phyloP scores from a whole-genome alignment of 495 filamentous ascomycete genomes.

The Thermothielavioides terrestris region DNA sequence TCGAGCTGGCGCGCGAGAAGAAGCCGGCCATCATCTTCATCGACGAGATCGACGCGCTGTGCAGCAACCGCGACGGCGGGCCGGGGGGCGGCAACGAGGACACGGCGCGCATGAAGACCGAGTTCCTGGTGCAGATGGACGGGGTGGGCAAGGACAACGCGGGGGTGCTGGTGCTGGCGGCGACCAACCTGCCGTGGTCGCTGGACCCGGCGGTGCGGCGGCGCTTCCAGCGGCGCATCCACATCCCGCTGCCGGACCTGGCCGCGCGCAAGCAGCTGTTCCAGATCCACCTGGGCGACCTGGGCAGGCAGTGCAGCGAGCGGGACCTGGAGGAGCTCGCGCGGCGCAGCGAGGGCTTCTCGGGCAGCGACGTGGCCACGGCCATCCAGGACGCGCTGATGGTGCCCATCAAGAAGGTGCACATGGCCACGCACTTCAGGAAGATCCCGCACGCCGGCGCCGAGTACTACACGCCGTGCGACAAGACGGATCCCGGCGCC shows the following conservation, averaged over 20 bases:
- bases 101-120: slow-evolving; percentile 87
- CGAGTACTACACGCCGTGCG: slow-evolving; percentile 72
- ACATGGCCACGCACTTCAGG: slow-evolving; percentile 90
- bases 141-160: slow-evolving; percentile 72
- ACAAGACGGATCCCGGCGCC: slow-evolving; percentile 67
- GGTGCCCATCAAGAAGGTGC: slow-evolving; percentile 86
- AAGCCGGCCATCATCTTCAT: slow-evolving; percentile 96
- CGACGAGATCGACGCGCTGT: slow-evolving; percentile 94
- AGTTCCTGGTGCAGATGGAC: slow-evolving; percentile 96
- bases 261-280: slow-evolving; percentile 86
- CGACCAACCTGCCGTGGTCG: slow-evolving; percentile 96
- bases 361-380: slow-evolving; percentile 89
- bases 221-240: slow-evolving; percentile 84
- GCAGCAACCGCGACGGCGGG: slow-evolving; percentile 61
- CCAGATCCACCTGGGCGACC: slow-evolving; percentile 64
- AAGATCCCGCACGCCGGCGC: slow-evolving; percentile 21
- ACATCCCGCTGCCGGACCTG: slow-evolving; percentile 79
- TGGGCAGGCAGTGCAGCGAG: slow-evolving; percentile 58
- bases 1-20: slow-evolving; percentile 89
- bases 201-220: slow-evolving; percentile 85
- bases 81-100: slow-evolving; percentile 63
- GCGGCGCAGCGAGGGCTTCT: slow-evolving; percentile 76
- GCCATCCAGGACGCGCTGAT: slow-evolving; percentile 86
- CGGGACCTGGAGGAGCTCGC: slow-evolving; percentile 65
- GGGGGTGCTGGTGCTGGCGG: slow-evolving; percentile 86